Base-by-base conservation (phyloP, 371 early-diverging fungal genomes). In the Encephalitozoon intestinalis region DNA sequence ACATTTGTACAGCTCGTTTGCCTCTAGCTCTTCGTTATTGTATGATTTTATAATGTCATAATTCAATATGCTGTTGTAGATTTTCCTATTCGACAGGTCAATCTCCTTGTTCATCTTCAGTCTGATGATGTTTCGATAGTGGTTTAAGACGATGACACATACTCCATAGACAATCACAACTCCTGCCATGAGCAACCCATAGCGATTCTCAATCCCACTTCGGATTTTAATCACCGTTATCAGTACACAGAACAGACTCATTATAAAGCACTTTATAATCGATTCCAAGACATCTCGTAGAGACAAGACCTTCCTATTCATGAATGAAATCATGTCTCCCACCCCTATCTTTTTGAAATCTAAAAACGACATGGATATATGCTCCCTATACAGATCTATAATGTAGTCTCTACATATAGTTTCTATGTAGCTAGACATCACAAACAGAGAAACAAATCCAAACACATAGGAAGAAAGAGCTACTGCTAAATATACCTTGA, bases 91-190 rank as follows among this genome's bases (percentile, higher is more conserved):
- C 7, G 68, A 18, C 31, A 63, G 63, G 65, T 84, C 75, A 50
- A 58, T 37, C 26, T 46, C 31, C 12, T 46, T 67, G 70, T 84
- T 84, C n/a, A 76, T 46, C 34, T 75, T 41, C 43, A 23, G 49
- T 46, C 84, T 64, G 4, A 82, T 81, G 37, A 66, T 77, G 52
- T 74, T 79, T 67, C 84, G 69, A 68, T 78, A 80, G 25, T 53
- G 46, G 1, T 82, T 69, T 4, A 84, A 80, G 58, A 37, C 12
- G 28, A 84, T 71, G 28, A 80, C 82, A 26, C 67, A 31, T 15
- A 70, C 18, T 6, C 30, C 41, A 46, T 82, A 84, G 15, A 70
- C 31, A 18, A 77, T 9, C 4, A 81, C 18, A n/a, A 68, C 30
- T 9, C 58, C 21, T 31, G 39, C 11, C 5, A 84, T 71, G 5